These are phyloP conservation scores for Leccinum barrowsii DNA, from an alignment of 768 basidiomycete genomes.

Conservation along the genomic window DNA sequence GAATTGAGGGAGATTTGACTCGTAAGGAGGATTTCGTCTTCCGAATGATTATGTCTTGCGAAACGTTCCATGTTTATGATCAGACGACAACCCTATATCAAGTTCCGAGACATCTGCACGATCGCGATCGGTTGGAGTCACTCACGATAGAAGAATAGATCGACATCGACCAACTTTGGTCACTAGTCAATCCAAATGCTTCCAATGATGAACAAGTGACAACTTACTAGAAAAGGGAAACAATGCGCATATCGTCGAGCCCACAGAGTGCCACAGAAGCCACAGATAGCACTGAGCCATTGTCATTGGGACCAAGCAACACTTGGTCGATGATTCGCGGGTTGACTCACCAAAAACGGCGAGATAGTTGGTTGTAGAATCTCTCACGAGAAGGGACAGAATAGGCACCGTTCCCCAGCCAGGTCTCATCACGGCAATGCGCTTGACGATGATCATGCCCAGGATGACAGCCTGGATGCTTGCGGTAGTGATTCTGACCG, in stretches of 20 bases:
- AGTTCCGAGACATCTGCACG: background rate
- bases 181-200: background rate
- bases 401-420: constrained; percentile 43
- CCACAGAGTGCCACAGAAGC: background rate
- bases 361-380: constrained; percentile 43
- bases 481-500: constrained; percentile 14
- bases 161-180: constrained; percentile 15
- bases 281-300: constrained; percentile 7
- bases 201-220: background rate
- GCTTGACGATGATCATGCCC: constrained; percentile 37
- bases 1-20: constrained; percentile 6
- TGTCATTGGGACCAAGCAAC: background rate
- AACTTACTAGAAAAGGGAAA: constrained; percentile 4
- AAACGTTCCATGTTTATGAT: constrained; percentile 24
- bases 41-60: background rate
- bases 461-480: constrained; percentile 38
- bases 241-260: constrained; percentile 1
- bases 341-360: constrained; percentile 35
- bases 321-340: background rate
- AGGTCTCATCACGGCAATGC: constrained; percentile 29
- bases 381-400: constrained; percentile 39
- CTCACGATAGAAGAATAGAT: constrained; percentile 19
- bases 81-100: constrained; percentile 21
- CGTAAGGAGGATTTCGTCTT: constrained; percentile 10
- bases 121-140: background rate